Evolutionary conservation across 768 basidiomycete genomes (phyloP).

Genomic region (Leccinum boreale): DNA sequence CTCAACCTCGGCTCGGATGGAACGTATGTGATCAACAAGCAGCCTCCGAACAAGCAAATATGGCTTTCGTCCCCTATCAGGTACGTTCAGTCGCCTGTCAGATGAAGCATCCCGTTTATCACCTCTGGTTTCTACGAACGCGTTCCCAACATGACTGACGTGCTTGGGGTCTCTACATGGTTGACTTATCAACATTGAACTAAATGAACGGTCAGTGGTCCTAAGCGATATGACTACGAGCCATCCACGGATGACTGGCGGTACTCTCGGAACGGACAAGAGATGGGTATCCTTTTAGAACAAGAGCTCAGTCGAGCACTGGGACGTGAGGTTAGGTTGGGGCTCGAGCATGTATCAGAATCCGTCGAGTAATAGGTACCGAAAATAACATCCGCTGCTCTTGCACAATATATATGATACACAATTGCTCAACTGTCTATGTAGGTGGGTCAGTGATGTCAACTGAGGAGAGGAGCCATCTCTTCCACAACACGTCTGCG

Average conservation of each 20-base stretch:
- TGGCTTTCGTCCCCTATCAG: slow-evolving; percentile 91
- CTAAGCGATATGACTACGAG: slow-evolving; percentile 86
- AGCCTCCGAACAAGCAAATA: slow-evolving; percentile 96
- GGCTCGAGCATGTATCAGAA: slow-evolving; percentile 27
- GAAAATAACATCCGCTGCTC: not conserved
- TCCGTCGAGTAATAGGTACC: slow-evolving; percentile 12
- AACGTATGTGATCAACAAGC: slow-evolving; percentile 96
- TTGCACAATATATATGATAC: not conserved
- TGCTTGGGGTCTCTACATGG: not conserved
- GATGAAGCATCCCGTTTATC: not conserved
- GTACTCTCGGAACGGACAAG: slow-evolving; percentile 64
- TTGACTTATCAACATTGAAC: not conserved
- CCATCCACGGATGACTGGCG: slow-evolving; percentile 61
- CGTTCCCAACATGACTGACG: not conserved
- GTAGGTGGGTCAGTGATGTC: not conserved
- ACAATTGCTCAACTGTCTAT: slow-evolving; percentile 1
- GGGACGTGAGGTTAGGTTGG: slow-evolving; percentile 32
- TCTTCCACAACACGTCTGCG: slow-evolving; percentile 41
- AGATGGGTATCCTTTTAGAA: slow-evolving; percentile 61
- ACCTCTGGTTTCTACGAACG: slow-evolving; percentile 1
- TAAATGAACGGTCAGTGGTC: slow-evolving; percentile 55
- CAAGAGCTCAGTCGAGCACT: slow-evolving; percentile 57
- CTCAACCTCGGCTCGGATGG: slow-evolving; percentile 71
- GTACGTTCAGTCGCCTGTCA: slow-evolving; percentile 38
- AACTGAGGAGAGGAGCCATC: not conserved